Conservation (phyloP, 192 early-diverging fungal species). For the Podila clonocystis region DNA sequence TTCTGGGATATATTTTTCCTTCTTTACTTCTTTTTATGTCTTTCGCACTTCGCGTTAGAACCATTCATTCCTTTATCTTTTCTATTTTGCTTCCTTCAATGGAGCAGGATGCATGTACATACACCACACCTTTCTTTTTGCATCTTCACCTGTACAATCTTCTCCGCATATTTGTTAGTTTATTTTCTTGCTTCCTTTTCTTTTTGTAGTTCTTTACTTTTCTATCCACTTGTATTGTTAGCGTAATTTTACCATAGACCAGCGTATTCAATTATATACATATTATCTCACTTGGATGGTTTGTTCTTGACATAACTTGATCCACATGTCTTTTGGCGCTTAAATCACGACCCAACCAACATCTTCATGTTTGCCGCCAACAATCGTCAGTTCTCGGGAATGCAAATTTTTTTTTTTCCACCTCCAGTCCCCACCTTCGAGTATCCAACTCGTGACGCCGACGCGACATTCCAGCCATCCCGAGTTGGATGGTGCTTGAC, state of each 20-base stretch:
- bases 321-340: no score
- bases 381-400: no score
- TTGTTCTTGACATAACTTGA: no score
- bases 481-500: no score
- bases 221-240: background rate
- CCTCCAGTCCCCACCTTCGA: no score
- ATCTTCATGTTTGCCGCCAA: no score
- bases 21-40: constrained; percentile 3
- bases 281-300: no score
- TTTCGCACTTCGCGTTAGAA: background rate
- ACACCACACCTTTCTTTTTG: background rate
- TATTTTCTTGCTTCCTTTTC: background rate
- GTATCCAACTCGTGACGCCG: no score
- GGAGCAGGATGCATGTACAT: constrained; percentile 1
- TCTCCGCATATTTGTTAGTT: background rate
- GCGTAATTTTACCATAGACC: background rate
- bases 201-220: background rate
- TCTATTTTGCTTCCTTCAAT: background rate
- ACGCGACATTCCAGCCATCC: no score
- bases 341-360: no score
- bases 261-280: no score
- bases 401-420: no score
- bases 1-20: constrained; percentile 13
- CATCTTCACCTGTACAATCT: background rate
- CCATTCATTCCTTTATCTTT: background rate